A percentile compares a stretch with the other conserved stretches of the same genome.
Evolutionary conservation across 1,284 basidiomycete species (phyloP).

Genomic region (Fomes fomentarius): DNA sequence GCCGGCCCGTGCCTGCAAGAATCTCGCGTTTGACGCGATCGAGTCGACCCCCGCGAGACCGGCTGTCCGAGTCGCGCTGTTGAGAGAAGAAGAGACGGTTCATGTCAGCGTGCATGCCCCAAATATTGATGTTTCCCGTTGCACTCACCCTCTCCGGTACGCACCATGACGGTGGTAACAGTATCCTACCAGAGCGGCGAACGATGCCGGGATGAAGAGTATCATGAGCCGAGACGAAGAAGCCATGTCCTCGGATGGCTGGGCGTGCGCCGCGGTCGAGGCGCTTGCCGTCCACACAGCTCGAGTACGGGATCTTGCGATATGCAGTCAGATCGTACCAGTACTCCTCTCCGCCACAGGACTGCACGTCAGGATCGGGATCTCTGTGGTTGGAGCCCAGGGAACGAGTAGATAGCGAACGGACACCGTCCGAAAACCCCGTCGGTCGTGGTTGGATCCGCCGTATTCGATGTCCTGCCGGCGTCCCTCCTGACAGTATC

Average conservation of each 20-base stretch:
- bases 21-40: too few species aligned
- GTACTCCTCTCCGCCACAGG: slow-evolving; percentile 64
- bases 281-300: slow-evolving; percentile 76
- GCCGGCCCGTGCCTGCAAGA: too few species aligned
- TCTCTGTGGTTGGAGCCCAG: slow-evolving; percentile 42
- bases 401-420: too few species aligned
- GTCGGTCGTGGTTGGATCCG: slow-evolving; percentile 88
- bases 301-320: slow-evolving; percentile 86
- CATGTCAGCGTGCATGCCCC: slow-evolving; percentile 1
- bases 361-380: slow-evolving; percentile 45
- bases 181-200: slow-evolving; percentile 75
- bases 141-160: slow-evolving; percentile 68
- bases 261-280: slow-evolving; percentile 75
- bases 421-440: slow-evolving; percentile 75
- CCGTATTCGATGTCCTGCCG: slow-evolving; percentile 43
- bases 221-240: slow-evolving; percentile 85
- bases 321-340: slow-evolving; percentile 94
- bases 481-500: too few species aligned
- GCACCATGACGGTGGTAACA: slow-evolving; percentile 81
- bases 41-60: too few species aligned
- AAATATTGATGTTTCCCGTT: slow-evolving; percentile 1
- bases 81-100: slow-evolving; percentile 2
- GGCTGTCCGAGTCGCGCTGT: slow-evolving; percentile 79
- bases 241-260: slow-evolving; percentile 70
- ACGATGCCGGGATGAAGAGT: slow-evolving; percentile 71